phyloP scores from a whole-genome alignment of 768 basidiomycete species.

The Rhodotorula taiwanensis region DNA sequence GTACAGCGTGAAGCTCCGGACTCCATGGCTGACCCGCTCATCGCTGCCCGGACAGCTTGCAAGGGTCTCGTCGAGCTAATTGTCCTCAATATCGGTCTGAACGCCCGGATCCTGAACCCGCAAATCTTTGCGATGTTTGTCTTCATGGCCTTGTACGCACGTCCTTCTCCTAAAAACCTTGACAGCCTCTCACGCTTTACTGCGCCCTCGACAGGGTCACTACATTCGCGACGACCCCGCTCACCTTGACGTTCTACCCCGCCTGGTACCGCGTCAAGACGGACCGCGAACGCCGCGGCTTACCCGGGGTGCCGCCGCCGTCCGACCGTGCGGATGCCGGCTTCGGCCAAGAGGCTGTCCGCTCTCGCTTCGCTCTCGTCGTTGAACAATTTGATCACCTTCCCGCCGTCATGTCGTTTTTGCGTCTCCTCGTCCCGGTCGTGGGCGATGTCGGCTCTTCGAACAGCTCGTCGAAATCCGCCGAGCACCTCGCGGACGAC shows the following conservation, averaged over 20 bases:
- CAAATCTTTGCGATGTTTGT: conserved; percentile 54
- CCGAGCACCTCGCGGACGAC: neutral
- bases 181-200: neutral
- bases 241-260: conserved; percentile 73
- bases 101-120: conserved; percentile 60
- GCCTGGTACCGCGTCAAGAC: conserved; percentile 50
- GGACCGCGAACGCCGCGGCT: conserved; percentile 8
- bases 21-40: neutral
- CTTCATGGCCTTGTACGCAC: conserved; percentile 28
- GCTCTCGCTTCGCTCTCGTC: conserved; percentile 69
- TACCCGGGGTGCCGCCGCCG: neutral
- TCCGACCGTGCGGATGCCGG: neutral
- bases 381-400: conserved; percentile 86
- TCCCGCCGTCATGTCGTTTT: conserved; percentile 79
- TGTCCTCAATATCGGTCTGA: conserved; percentile 78
- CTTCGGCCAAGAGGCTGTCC: conserved; percentile 9
- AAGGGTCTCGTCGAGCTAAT: conserved; percentile 72
- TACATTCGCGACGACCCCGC: conserved; percentile 77
- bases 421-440: conserved; percentile 48
- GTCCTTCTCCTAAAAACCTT: neutral
- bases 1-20: no score
- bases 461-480: conserved; percentile 3
- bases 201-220: conserved; percentile 51
- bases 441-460: neutral
- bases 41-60: conserved; percentile 48